Percentiles rank a stretch among this genome's conserved stretches.
phyloP scores from a whole-genome alignment of 139 green algal species.

The Closterium sp. region DNA sequence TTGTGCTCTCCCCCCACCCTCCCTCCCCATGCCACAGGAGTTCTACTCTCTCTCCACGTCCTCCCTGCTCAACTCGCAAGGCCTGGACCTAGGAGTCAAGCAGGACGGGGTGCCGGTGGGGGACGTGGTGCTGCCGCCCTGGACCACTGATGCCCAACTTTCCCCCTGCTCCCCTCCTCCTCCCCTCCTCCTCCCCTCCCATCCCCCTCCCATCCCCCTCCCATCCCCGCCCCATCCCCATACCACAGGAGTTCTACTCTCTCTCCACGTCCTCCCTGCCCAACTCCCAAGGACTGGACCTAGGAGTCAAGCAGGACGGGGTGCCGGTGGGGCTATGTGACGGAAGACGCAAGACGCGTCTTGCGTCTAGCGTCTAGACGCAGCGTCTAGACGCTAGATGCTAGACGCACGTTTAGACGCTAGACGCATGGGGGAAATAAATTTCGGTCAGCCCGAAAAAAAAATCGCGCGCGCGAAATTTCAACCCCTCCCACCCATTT shows the following conservation, averaged over 20 bases:
- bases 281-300: constrained; percentile 69
- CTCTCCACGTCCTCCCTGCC: constrained; percentile 69
- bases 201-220: no score
- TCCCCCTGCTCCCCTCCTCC: not conserved
- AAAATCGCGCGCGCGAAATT: not conserved
- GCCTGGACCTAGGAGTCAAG: constrained; percentile 64
- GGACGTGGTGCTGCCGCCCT: constrained; percentile 78
- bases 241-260: constrained; percentile 78
- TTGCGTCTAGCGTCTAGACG: no score
- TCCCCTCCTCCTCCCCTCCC: no score
- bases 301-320: constrained; percentile 65
- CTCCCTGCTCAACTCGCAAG: constrained; percentile 77
- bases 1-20: not conserved
- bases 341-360: no score
- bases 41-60: constrained; percentile 70
- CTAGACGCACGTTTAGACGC: no score
- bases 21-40: constrained; percentile 57
- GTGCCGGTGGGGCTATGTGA: constrained; percentile 62
- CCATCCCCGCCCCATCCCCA: no score
- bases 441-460: no score
- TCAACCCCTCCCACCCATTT: not conserved
- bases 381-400: no score
- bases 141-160: constrained; percentile 61
- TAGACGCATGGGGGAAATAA: no score
- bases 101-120: constrained; percentile 69